Evolutionary conservation across 1,284 basidiomycete genomes (phyloP), one percentile per base, ranked within the genome.

Genomic region (Sphagnurus paluster): DNA sequence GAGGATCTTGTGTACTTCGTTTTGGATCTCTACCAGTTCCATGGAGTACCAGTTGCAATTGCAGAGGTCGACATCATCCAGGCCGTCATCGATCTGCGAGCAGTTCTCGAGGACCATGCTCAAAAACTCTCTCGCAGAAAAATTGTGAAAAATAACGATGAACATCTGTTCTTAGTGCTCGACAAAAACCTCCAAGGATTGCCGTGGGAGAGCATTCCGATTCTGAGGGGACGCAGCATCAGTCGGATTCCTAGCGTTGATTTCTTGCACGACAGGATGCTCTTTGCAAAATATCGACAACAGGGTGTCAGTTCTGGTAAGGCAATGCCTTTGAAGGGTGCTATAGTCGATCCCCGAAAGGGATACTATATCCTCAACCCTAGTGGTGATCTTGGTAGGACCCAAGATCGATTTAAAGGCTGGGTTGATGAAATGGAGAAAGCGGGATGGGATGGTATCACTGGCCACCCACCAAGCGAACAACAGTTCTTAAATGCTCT

Each of bases 121-220:
- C 61, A 64, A 16, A 74, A 72, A 46, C 61, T 70, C 14, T 64
- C 66, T 26, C 64, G 64, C 16, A 56, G 56, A 14, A 62, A 59
- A 25, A 50, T 43, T 23, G 53, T 49, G 3, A 61, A 52, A 33
- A 42, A 48, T 14, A 46, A 42, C 11, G 80, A 85, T 49, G 72
- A 80, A 24, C 96, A 99, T 62, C 68, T 87, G 28, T 96, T 98
- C 70, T 74, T 99, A 46, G 80, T 96, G 10, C 75, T 99, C 25
- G 97, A 98, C 68, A 93, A 93, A 70, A 87, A 92, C 52, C 73
- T 96, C 10, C 90, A 94, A 58, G 80, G 83, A 0, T 77, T 99
- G 49, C 96, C 97, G 1, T 99, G 96, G 97, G 97, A 99, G 69
- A 95, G 90, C 21, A 83, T 98, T 19, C 94, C 96, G 0, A 79